Evolutionary conservation across 2,329 filamentous ascomycete genomes (phyloP), one percentile per base, ranked within the genome.

Genomic region (Neofusicoccum cordaticola): DNA sequence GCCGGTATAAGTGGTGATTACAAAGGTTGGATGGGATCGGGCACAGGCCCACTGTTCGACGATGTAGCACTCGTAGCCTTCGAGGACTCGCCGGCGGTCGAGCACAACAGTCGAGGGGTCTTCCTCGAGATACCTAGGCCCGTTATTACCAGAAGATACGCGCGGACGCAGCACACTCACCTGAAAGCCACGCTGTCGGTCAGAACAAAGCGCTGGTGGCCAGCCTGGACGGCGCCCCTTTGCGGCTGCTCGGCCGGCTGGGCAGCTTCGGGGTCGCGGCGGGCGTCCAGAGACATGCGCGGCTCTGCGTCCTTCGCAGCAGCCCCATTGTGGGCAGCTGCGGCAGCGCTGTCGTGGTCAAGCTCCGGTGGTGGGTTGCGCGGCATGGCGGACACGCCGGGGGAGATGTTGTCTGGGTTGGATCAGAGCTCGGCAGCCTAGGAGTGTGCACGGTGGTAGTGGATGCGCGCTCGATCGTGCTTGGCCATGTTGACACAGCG

Each of bases 1-100:
- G 63, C 94, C 95, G 0, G 94, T 98, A 73, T 95, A 97, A 2
- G 93, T 97, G 47, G 90, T 91, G 68, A 98, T 96, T 57, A 96
- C 86, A 68, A 96, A 91, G 15, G 94, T 97, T 0, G 94, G 94
- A 67, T 96, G 92, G 64, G 88, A 85, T 61, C 95, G 88, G 12
- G 94, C 97, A 77, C 93, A 97, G 5, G 92, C 92, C 95, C 95
- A 99, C 82, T 99, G 95, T 77, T 98, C 95, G 68, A 98, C 92
- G 15, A 98, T 80, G 77, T 98, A 98, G 67, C 94, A 83, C 76
- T 98, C 93, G 78, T 97, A 98, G 69, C 94, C 94, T 66, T 86
- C 81, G 5, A 99, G 84, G 57, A 85, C 81, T 57, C 85, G 83
- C 63, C 87, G 86, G 62, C 90, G 88, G 70, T 93, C 87, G 68